phyloP scores from a whole-genome alignment of 257 asterid genomes.

The Solanum okadae region DNA sequence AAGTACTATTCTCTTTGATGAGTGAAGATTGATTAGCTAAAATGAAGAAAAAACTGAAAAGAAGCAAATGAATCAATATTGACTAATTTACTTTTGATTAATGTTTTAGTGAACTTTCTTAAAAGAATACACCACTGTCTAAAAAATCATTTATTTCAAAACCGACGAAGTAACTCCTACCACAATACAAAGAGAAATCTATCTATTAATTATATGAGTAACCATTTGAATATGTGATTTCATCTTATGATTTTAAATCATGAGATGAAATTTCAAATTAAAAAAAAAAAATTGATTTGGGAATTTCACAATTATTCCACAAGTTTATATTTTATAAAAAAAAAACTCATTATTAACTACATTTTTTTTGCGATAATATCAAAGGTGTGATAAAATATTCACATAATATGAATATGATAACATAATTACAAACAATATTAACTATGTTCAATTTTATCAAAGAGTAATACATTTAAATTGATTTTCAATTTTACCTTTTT shows the following conservation, averaged over 20 bases:
- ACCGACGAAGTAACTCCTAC: not conserved
- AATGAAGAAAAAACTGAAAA: not conserved
- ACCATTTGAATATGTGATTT: not conserved
- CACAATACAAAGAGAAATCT: not conserved
- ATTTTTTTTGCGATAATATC: not conserved
- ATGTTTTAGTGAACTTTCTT: not conserved
- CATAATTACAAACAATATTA: too few relatives aligned
- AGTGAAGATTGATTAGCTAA: not conserved
- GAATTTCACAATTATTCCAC: too few relatives aligned
- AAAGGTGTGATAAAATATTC: too few relatives aligned
- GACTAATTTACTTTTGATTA: not conserved
- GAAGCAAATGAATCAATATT: not conserved
- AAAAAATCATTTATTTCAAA: not conserved
- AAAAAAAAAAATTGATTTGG: too few relatives aligned
- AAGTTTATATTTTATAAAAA: too few relatives aligned
- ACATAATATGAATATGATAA: too few relatives aligned
- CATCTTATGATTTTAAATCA: too few relatives aligned
- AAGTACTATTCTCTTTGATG: not conserved
- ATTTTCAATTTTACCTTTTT: too few relatives aligned
- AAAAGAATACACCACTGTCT: not conserved
- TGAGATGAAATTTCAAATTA: accelerated
- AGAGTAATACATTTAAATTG: not conserved
- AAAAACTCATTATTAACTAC: too few relatives aligned
- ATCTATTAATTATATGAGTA: too few relatives aligned
- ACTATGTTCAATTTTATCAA: too few relatives aligned